Evolutionary conservation across 2,329 filamentous ascomycete genomes (phyloP).

Genomic region (Cytospora piceicola): DNA sequence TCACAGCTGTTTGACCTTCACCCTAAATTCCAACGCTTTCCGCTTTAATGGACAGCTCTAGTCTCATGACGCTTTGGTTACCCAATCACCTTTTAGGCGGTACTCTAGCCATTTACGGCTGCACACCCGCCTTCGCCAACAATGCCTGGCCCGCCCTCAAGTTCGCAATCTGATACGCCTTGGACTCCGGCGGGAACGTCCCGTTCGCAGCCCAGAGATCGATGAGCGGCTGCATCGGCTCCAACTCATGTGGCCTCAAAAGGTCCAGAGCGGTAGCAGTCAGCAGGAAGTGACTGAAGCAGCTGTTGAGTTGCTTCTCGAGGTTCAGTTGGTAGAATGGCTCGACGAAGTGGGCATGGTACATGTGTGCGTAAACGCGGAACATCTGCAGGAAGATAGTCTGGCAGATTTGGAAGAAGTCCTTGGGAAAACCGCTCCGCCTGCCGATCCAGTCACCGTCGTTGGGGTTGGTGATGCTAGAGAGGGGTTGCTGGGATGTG

Average conservation of each 20-base stretch:
- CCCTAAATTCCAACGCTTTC: background rate
- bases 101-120: background rate
- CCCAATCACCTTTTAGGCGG: background rate
- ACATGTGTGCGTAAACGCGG: conserved; percentile 85
- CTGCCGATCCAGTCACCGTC: conserved; percentile 74
- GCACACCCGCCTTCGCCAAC: conserved; percentile 37
- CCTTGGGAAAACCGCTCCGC: conserved; percentile 77
- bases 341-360: conserved; percentile 80
- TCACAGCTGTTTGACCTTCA: background rate
- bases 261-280: conserved; percentile 70
- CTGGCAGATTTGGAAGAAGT: conserved; percentile 78
- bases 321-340: conserved; percentile 73
- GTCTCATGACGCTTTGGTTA: background rate
- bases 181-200: conserved; percentile 68
- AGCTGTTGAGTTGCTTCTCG: conserved; percentile 71
- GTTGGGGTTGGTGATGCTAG: conserved; percentile 43
- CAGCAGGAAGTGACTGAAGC: conserved; percentile 72
- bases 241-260: conserved; percentile 75
- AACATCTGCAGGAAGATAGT: conserved; percentile 88
- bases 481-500: conserved; percentile 49
- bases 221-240: conserved; percentile 82
- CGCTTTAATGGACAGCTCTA: background rate
- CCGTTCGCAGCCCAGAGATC: conserved; percentile 80
- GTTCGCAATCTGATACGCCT: conserved; percentile 56
- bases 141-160: conserved; percentile 51